A percentile compares a stretch with the other conserved stretches of the same genome.
These are phyloP conservation scores for Balansia obtecta DNA, from an alignment of 2,329 filamentous ascomycete species.

Conservation along the genomic window DNA sequence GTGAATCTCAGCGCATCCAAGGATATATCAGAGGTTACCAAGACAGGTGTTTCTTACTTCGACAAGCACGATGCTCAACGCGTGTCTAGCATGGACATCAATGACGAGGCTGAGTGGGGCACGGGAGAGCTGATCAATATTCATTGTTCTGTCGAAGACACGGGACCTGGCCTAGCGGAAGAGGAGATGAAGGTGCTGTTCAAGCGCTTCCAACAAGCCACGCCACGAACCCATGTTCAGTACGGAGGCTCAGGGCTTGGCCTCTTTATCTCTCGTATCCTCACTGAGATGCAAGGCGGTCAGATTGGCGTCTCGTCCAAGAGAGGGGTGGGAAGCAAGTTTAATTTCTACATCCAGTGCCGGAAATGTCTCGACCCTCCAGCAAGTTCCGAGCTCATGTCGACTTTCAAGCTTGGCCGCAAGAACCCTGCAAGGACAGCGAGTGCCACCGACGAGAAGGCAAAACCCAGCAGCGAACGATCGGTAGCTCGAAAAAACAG, in stretches of 20 bases:
- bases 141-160: conserved; percentile 60
- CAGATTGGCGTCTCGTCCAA: conserved; percentile 62
- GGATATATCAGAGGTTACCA: conserved; percentile 30
- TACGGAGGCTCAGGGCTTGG: conserved; percentile 61
- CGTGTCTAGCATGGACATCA: conserved; percentile 26
- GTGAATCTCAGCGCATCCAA: conserved; percentile 53
- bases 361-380: conserved; percentile 38
- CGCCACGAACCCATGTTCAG: conserved; percentile 56
- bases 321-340: conserved; percentile 57
- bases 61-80: conserved; percentile 29
- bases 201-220: conserved; percentile 56
- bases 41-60: conserved; percentile 33
- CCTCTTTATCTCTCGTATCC: conserved; percentile 63
- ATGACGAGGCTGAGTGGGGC: conserved; percentile 55
- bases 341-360: conserved; percentile 64
- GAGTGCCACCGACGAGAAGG: conserved; percentile 8
- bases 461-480: conserved; percentile 7
- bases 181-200: conserved; percentile 56
- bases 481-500: conserved; percentile 1
- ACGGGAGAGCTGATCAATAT: conserved; percentile 58
- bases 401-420: conserved; percentile 22
- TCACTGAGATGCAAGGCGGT: conserved; percentile 66
- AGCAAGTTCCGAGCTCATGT: conserved; percentile 23
- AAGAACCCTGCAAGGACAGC: conserved; percentile 9
- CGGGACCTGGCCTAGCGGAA: conserved; percentile 51